Conservation (phyloP, 208 protist species). For the Leishmania amazonensis region DNA sequence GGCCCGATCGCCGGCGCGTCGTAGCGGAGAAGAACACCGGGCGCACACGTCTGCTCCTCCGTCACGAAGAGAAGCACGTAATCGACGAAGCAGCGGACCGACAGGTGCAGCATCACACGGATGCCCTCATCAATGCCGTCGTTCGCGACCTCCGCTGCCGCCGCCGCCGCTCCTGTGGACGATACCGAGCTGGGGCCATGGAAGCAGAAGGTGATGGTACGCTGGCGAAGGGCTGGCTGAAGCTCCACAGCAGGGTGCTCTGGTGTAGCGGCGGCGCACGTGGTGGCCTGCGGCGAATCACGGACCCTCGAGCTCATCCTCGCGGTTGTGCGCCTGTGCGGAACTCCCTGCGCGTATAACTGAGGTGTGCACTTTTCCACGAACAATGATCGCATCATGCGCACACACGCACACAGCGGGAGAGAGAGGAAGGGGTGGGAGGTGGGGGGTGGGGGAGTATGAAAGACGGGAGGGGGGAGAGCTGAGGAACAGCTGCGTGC, state of each 20-base stretch:
- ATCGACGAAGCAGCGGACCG: slow-evolving; percentile 70
- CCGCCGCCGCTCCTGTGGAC: background rate
- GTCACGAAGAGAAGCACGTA: slow-evolving; percentile 70
- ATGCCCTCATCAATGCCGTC: background rate
- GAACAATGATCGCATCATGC: background rate
- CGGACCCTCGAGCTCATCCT: background rate
- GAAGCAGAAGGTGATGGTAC: slow-evolving; percentile 20
- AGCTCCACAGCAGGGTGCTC: slow-evolving; percentile 13
- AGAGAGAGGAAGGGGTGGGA: background rate
- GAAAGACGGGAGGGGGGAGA: background rate
- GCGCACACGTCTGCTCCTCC: slow-evolving; percentile 65
- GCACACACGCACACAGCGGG: background rate
- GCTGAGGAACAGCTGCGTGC: background rate
- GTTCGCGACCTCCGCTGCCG: background rate
- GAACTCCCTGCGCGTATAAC: background rate
- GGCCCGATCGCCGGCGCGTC: slow-evolving; percentile 25
- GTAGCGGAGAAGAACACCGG: slow-evolving; percentile 72
- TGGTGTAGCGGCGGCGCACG: background rate
- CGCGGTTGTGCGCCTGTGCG: too few species aligned
- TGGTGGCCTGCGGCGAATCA: background rate
- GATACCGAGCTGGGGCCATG: background rate
- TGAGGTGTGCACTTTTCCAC: background rate
- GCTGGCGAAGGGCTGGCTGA: slow-evolving; percentile 25
- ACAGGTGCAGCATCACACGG: slow-evolving; percentile 43
- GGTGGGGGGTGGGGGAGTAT: background rate